These are phyloP conservation scores for Xylaria sp. DNA, from an alignment of 2,329 filamentous ascomycete genomes.

Conservation along the genomic window DNA sequence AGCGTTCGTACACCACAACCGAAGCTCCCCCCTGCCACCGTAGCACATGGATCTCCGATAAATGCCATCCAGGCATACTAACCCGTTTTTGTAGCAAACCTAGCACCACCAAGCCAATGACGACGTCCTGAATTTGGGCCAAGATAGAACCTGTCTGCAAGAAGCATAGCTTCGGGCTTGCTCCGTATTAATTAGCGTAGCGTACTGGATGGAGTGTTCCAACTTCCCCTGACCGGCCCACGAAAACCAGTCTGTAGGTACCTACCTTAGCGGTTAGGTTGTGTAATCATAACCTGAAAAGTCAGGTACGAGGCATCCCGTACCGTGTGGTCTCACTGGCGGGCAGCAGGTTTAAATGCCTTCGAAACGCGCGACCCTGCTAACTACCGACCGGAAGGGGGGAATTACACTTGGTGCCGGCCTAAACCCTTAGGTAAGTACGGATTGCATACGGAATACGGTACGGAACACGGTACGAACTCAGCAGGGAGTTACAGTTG, in stretches of 20 bases:
- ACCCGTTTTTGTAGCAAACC: constrained; percentile 1
- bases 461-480: neutral
- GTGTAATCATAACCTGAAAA: no score
- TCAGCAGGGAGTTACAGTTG: neutral
- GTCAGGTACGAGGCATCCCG: no score
- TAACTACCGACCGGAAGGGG: neutral
- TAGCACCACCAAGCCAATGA: constrained; percentile 10
- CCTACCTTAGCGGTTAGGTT: neutral
- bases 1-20: neutral
- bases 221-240: constrained; percentile 11
- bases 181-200: constrained; percentile 8
- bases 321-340: no score
- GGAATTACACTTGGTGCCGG: neutral
- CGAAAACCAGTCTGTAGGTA: neutral
- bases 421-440: neutral
- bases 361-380: neutral
- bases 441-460: neutral
- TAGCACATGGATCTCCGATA: neutral
- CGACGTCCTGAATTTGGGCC: neutral
- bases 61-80: constrained; percentile 4
- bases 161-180: neutral
- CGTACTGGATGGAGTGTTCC: constrained; percentile 4
- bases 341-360: no score
- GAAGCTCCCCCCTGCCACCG: neutral
- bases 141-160: constrained; percentile 11